Conservation (phyloP, 2,329 filamentous ascomycete genomes). For the Mollisia scopiformis region DNA sequence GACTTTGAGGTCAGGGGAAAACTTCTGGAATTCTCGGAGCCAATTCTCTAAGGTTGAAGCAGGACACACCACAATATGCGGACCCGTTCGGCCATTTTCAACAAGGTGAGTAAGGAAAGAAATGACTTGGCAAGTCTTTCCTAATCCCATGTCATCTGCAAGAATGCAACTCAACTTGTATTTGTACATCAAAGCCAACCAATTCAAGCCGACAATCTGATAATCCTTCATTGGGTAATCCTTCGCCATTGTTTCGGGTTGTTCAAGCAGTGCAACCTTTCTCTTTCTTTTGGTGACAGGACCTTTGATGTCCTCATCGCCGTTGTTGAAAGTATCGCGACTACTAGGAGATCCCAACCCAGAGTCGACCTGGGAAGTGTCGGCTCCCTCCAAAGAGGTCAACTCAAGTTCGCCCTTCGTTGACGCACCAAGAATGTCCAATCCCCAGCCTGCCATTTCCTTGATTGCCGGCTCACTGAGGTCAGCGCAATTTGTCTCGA, state of each 20-base stretch:
- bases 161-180: slow-evolving; percentile 85
- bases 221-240: slow-evolving; percentile 86
- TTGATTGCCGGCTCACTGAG: slow-evolving; percentile 69
- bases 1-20: slow-evolving; percentile 77
- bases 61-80: slow-evolving; percentile 85
- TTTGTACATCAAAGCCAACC: slow-evolving; percentile 83
- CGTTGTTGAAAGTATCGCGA: slow-evolving; percentile 35
- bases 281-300: slow-evolving; percentile 25
- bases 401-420: slow-evolving; percentile 61
- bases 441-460: slow-evolving; percentile 70
- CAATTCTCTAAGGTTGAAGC: slow-evolving; percentile 96
- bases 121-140: slow-evolving; percentile 97
- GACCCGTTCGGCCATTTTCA: slow-evolving; percentile 68
- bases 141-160: slow-evolving; percentile 95
- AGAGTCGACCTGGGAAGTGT: slow-evolving; percentile 56
- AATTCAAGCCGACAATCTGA: slow-evolving; percentile 92
- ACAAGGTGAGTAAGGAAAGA: slow-evolving; percentile 85
- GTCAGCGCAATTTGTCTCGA: slow-evolving; percentile 76
- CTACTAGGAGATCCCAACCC: slow-evolving; percentile 67
- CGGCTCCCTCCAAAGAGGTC: slow-evolving; percentile 46
- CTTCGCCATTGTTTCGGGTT: slow-evolving; percentile 78
- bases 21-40: slow-evolving; percentile 86
- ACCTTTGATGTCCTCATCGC: slow-evolving; percentile 45
- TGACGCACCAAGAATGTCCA: slow-evolving; percentile 64
- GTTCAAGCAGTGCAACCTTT: slow-evolving; percentile 37